Evolutionary conservation across 345 rosid genomes (phyloP).

Genomic region (Eutrema heterophyllum): DNA sequence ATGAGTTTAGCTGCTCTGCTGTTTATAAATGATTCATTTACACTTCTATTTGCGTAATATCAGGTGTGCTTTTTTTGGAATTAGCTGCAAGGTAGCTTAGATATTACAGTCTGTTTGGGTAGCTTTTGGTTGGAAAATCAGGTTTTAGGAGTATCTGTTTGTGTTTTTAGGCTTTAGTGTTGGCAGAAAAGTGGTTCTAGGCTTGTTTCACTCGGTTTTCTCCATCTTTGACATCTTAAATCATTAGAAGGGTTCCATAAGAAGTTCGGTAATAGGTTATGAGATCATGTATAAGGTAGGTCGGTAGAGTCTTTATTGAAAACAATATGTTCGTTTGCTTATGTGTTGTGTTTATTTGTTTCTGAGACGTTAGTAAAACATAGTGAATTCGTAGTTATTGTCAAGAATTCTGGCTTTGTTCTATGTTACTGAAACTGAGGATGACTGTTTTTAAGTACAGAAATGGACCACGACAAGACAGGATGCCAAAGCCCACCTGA

Average conservation of each 20-base stretch:
- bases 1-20: background rate
- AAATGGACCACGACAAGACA: constrained; percentile 89
- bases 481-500: constrained; percentile 93
- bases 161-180: background rate
- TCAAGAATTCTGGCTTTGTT: background rate
- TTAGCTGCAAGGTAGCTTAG: background rate
- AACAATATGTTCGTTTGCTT: background rate
- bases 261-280: background rate
- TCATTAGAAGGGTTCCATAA: background rate
- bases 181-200: background rate
- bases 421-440: background rate
- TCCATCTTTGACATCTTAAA: background rate
- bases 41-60: background rate
- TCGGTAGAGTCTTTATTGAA: background rate
- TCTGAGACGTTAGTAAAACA: background rate
- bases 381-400: background rate
- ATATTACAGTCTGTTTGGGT: background rate
- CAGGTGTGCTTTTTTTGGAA: background rate
- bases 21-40: background rate
- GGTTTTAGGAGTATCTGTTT: constrained; percentile 1
- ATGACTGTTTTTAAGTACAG: constrained; percentile 23
- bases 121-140: background rate
- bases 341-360: background rate
- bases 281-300: constrained; percentile 1
- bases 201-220: background rate